phyloP scores from a whole-genome alignment of 495 filamentous ascomycete species.

The Aspergillus olivimuriae region DNA sequence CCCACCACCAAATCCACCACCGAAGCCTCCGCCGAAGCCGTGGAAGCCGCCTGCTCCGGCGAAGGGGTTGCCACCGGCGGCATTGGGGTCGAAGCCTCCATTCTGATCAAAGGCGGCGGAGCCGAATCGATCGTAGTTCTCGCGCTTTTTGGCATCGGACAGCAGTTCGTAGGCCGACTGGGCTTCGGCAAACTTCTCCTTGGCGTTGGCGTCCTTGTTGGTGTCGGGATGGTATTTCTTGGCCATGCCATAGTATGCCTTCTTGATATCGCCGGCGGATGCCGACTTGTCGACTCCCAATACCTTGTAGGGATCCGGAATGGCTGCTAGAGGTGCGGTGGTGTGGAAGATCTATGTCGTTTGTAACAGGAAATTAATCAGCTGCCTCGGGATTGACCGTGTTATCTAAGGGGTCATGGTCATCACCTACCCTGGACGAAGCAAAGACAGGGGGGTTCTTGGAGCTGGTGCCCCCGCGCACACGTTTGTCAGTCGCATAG shows the following conservation, averaged over 20 bases:
- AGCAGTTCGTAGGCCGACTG: conserved; percentile 90
- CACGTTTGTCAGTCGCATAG: conserved; percentile 17
- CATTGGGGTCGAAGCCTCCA: conserved; percentile 65
- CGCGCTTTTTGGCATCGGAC: conserved; percentile 83
- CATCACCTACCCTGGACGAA: conserved; percentile 26
- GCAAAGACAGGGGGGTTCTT: conserved; percentile 10
- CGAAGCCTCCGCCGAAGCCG: conserved; percentile 52
- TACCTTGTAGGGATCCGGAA: conserved; percentile 76
- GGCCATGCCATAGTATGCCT: conserved; percentile 95
- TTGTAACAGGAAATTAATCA: conserved; percentile 5
- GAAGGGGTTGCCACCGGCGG: conserved; percentile 61
- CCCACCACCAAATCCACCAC: conserved; percentile 44
- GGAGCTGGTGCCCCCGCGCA: conserved; percentile 14
- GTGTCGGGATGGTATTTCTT: conserved; percentile 98
- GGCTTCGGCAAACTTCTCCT: conserved; percentile 89
- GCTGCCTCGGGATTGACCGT: neutral
- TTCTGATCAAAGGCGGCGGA: conserved; percentile 79
- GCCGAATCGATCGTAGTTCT: conserved; percentile 85
- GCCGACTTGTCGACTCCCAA: conserved; percentile 80
- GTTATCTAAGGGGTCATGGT: neutral
- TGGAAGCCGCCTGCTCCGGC: conserved; percentile 42
- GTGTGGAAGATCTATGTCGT: conserved; percentile 66
- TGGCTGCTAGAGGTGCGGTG: conserved; percentile 52
- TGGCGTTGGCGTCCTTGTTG: conserved; percentile 86
- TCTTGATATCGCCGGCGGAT: conserved; percentile 86